Base-by-base conservation (phyloP, 1,139 yeast species). In the Schwanniomyces etchellsii region DNA sequence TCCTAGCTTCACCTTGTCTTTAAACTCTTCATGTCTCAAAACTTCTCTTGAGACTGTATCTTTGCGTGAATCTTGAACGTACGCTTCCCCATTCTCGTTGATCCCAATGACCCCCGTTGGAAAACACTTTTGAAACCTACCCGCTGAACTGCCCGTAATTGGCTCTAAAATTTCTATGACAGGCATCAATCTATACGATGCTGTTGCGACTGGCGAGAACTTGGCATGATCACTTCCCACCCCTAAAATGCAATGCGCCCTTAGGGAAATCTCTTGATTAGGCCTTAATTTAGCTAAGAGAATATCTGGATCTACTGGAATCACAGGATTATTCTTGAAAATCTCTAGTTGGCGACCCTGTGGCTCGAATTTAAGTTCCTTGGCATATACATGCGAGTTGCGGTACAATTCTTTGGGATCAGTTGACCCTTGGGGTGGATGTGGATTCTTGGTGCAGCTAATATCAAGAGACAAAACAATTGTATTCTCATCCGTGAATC, bases 41-140 rank as follows among this genome's bases (percentile, higher is more conserved):
- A 89, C 96, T 59, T 91, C 98, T 60, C 98, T 77, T 5, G 96
- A 85, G 26, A 91, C 98, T 2, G 98, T 91, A 57, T 91, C 98
- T 52, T 77, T 81, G 64, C 98, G 77, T 2, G 97, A 76, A 57
- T 91, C 95, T 40, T 77, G 72, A 14, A 91, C 95, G 44, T 54
- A 73, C 0, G 98, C 97, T 45, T 76, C 75, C 28, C 80, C 94
- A 16, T 70, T 55, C 16, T 65, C 60, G 46, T 81, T 68, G 42
- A 91, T 76, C 18, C 73, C 96, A 54, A 91, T 74, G 28, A 91
- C 98, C 20, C 98, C 98, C 3, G 81, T 71, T 23, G 97, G 93
- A 70, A 91, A 91, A 58, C 97, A 89, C 47, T 74, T 74, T 55
- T 84, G 88, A 60, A 91, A 85, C 51, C 76, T 82, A 36, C 62